Conservation (phyloP, 1,284 basidiomycete genomes). For the Melanopsichium pennsylvanicum region DNA sequence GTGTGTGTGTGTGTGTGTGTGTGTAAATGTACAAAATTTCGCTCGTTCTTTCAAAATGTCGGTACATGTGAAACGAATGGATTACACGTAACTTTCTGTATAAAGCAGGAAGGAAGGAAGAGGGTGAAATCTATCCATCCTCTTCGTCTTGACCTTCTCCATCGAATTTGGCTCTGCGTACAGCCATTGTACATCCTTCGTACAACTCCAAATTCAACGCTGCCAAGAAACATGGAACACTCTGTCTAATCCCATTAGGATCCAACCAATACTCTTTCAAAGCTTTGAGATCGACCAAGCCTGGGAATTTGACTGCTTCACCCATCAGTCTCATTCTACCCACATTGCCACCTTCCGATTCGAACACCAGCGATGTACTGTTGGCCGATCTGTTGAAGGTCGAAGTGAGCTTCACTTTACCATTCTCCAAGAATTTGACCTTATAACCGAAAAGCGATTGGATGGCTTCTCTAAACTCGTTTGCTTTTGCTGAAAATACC, state of each 20-base stretch:
- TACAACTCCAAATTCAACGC: slow-evolving; percentile 69
- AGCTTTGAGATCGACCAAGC: slow-evolving; percentile 44
- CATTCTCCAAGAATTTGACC: slow-evolving; percentile 82
- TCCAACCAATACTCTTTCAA: slow-evolving; percentile 69
- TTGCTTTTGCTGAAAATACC: slow-evolving; percentile 75
- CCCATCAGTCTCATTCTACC: slow-evolving; percentile 69
- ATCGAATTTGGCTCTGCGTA: slow-evolving; percentile 11
- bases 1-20: no score
- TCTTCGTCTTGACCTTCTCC: slow-evolving; percentile 10
- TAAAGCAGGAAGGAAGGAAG: no score
- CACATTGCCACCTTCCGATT: slow-evolving; percentile 68
- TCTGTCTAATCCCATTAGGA: slow-evolving; percentile 67
- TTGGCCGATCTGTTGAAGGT: slow-evolving; percentile 71
- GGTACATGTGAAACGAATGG: no score
- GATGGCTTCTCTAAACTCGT: slow-evolving; percentile 82
- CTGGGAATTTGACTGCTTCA: slow-evolving; percentile 57
- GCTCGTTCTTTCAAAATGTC: no score
- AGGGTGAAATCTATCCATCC: no score
- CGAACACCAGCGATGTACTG: slow-evolving; percentile 67
- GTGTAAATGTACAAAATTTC: no score
- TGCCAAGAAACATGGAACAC: slow-evolving; percentile 70
- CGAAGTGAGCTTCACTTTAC: slow-evolving; percentile 82
- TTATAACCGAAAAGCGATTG: slow-evolving; percentile 82
- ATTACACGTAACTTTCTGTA: no score
- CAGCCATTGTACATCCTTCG: slow-evolving; percentile 52